Conservation (phyloP, 176 grass and related monocot species). For the Tuctoria greenei region DNA sequence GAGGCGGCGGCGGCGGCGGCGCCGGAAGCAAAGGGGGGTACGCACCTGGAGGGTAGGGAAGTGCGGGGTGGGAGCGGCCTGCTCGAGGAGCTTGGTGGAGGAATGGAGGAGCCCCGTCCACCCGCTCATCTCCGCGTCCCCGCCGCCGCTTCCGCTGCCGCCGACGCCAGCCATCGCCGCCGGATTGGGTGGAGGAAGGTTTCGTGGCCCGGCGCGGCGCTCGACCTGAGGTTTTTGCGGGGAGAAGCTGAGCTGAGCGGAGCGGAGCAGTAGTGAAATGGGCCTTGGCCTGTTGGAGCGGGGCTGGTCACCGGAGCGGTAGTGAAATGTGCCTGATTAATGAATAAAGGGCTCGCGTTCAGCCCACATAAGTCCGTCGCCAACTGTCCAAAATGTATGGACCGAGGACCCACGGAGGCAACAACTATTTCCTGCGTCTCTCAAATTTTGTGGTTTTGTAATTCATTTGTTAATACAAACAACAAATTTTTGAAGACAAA, state of each 20-base stretch:
- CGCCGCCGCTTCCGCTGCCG: constrained; percentile 30
- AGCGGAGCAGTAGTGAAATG: constrained; percentile 24
- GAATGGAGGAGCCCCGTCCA: constrained; percentile 85
- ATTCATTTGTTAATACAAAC: no score
- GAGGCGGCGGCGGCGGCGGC: neutral
- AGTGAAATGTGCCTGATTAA: neutral
- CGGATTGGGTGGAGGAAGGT: constrained; percentile 26
- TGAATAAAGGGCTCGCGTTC: neutral
- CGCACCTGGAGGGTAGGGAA: constrained; percentile 83
- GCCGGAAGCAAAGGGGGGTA: neutral
- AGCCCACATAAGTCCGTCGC: neutral
- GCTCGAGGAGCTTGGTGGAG: constrained; percentile 88
- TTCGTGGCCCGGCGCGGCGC: constrained; percentile 39
- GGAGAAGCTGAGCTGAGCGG: neutral
- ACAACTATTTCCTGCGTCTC: no score
- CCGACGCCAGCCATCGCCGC: constrained; percentile 45
- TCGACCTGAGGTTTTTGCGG: constrained; percentile 24
- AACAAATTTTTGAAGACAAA: no score
- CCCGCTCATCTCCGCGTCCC: constrained; percentile 66
- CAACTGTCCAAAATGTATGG: neutral
- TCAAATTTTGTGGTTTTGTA: no score
- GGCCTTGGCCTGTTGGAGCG: neutral
- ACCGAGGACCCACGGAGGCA: neutral
- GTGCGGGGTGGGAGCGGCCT: constrained; percentile 67
- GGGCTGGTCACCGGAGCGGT: neutral